Base-by-base conservation (phyloP, 75 land plant genomes). In the Pinus taeda region DNA sequence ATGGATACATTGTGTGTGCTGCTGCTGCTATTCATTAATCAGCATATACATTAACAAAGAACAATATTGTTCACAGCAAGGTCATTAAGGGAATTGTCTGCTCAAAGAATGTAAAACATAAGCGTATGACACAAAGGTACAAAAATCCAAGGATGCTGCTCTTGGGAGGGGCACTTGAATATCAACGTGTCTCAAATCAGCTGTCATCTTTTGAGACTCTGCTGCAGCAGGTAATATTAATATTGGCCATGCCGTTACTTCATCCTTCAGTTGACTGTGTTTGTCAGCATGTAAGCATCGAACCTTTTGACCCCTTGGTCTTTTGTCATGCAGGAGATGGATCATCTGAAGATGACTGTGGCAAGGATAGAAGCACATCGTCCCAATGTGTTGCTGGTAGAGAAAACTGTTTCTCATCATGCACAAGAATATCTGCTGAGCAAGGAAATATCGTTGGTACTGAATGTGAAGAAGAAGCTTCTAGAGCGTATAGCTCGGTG, bases 381-480 rank as follows among this genome's bases (percentile, higher is more conserved):
- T 78, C 98, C 99, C 11, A 91, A 97, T 84, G 89, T 97, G 15
- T 78, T 97, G 60, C 81, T 97, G 21, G 99, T 97, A 75, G 99
- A 97, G 79, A 93, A 95, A 83, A 81, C 84, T 55, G 96, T 91
- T 60, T 73, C 96, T 4, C 87, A 96, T n/a, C 85, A 82, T 78
- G 80, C 93, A 26, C 96, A 91, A 80, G 96, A 95, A 58, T 67
- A 53, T 11, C 81, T 97, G 77, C 84, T 90, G 71, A 69, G n/a
- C 13, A 97, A 90, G 76, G 93, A 87, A 73, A 84, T 97, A 64
- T 88, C 99, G 21, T 65, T 97, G 59, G 96, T 94, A 20, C 79
- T 85, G 77, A 95, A 97, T 82, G 93, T 97, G 86, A 97, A 97
- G 75, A 90, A 91, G 11, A 85, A 90, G 57, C 90, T 93, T 14